A percentile compares a stretch with the other conserved stretches of the same genome.
Evolutionary conservation across 352 stramenopile genomes (phyloP).

Genomic region (Phytophthora brassicae): DNA sequence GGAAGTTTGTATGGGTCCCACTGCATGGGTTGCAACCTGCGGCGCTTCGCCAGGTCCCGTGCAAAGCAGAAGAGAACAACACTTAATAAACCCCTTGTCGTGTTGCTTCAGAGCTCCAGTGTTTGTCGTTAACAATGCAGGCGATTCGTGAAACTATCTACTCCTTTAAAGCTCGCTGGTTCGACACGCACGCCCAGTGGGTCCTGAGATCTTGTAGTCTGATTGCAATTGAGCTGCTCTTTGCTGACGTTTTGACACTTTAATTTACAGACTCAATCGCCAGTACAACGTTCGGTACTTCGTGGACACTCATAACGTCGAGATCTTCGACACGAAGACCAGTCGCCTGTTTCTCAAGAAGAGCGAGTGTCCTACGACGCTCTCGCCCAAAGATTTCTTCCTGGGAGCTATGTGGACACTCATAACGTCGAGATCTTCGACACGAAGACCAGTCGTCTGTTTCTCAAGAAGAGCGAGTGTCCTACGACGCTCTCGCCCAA

Average conservation of each 20-base stretch:
- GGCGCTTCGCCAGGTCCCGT: no score
- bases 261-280: slow-evolving; percentile 55
- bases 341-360: slow-evolving; percentile 92
- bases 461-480: slow-evolving; percentile 91
- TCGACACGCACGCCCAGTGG: slow-evolving; percentile 76
- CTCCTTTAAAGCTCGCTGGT: slow-evolving; percentile 82
- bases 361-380: slow-evolving; percentile 69
- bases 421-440: slow-evolving; percentile 90
- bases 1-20: no score
- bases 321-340: slow-evolving; percentile 89
- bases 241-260: neutral
- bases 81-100: no score
- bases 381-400: slow-evolving; percentile 82
- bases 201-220: neutral
- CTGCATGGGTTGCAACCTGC: no score
- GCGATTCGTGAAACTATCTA: slow-evolving; percentile 73
- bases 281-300: slow-evolving; percentile 85
- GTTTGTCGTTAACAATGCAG: slow-evolving; percentile 39
- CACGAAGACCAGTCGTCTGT: slow-evolving; percentile 85
- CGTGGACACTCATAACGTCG: slow-evolving; percentile 71
- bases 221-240: neutral
- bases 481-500: slow-evolving; percentile 56
- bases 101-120: neutral
- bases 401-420: no score
- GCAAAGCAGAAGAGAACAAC: no score